A percentile compares a stretch with the other conserved stretches of the same genome.
Evolutionary conservation across 1,284 basidiomycete genomes (phyloP).

Genomic region (Leccinum fuscescens): DNA sequence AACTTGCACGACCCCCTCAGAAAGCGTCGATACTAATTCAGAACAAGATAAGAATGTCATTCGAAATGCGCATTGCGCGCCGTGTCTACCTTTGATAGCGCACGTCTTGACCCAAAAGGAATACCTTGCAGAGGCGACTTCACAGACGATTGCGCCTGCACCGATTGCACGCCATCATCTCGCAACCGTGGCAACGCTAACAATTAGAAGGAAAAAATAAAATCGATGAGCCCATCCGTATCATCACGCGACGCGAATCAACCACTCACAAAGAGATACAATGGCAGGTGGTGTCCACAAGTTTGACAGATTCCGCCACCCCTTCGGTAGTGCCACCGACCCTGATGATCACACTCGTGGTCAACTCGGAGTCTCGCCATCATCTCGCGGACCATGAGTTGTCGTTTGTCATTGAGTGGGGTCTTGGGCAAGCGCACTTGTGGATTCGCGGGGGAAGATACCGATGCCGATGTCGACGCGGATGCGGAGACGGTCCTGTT

Average conservation of each 20-base stretch:
- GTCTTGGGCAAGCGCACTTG: not conserved
- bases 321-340: constrained; percentile 26
- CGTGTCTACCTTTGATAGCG: not conserved
- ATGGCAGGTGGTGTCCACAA: constrained; percentile 30
- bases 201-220: not conserved
- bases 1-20: not conserved
- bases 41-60: not conserved
- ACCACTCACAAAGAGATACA: constrained; percentile 39
- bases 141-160: constrained; percentile 35
- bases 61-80: not conserved
- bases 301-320: constrained; percentile 35
- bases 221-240: not conserved
- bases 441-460: not conserved
- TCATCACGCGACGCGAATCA: not conserved
- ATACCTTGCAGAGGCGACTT: not conserved
- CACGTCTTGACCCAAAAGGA: not conserved
- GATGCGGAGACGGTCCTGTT: not conserved
- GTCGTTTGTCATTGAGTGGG: constrained; percentile 1
- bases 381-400: constrained; percentile 29
- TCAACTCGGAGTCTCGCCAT: constrained; percentile 36
- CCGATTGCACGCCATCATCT: constrained; percentile 32
- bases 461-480: not conserved
- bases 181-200: constrained; percentile 37
- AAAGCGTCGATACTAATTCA: not conserved
- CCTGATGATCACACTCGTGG: constrained; percentile 40